A percentile compares a stretch with the other conserved stretches of the same genome.
These are phyloP conservation scores for Psilocybe azurescens DNA, from an alignment of 768 basidiomycete species.

Conservation along the genomic window DNA sequence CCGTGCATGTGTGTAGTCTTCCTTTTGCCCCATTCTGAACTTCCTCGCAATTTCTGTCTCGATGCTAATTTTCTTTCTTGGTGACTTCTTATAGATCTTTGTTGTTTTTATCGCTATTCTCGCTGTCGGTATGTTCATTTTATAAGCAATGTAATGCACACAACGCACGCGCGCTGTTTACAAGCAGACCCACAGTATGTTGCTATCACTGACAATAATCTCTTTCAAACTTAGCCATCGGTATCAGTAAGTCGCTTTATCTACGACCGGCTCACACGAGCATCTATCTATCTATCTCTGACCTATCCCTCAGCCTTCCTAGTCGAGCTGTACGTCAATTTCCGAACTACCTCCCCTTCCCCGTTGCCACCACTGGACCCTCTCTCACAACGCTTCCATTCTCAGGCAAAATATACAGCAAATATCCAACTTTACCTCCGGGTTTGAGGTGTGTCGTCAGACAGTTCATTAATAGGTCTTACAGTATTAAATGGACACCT, in stretches of 20 bases:
- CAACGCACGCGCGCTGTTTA: background rate
- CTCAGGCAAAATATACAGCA: slow-evolving; percentile 22
- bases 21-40: background rate
- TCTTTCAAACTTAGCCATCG: slow-evolving; percentile 20
- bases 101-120: slow-evolving; percentile 25
- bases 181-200: background rate
- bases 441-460: slow-evolving; percentile 24
- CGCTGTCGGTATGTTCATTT: slow-evolving; percentile 25
- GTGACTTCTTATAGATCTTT: slow-evolving; percentile 20
- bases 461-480: no score
- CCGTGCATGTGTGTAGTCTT: slow-evolving; percentile 16
- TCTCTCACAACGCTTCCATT: background rate
- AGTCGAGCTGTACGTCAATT: slow-evolving; percentile 23
- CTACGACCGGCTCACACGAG: background rate
- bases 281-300: background rate
- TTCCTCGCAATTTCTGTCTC: background rate
- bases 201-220: background rate
- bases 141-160: background rate
- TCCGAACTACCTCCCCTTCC: background rate
- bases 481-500: background rate
- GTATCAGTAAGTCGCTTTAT: slow-evolving; percentile 22
- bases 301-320: slow-evolving; percentile 22
- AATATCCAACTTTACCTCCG: slow-evolving; percentile 22
- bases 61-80: background rate
- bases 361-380: background rate